phyloP scores from a whole-genome alignment of 495 filamentous ascomycete species.

The Aspergillus olivimuriae region DNA sequence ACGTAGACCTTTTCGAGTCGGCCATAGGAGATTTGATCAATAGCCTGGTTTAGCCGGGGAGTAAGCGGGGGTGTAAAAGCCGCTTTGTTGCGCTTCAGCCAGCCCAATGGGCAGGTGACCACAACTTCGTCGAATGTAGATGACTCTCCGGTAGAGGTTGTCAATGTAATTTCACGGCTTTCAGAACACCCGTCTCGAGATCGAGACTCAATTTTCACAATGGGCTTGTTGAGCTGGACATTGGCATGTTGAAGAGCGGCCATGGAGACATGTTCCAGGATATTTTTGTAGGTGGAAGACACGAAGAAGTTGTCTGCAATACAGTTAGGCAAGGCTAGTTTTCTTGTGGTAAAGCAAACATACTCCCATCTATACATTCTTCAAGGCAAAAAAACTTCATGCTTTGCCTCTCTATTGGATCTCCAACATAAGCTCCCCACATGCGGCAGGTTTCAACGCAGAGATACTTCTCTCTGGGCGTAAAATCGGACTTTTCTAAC shows the following conservation, averaged over 20 bases:
- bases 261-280: slow-evolving; percentile 61
- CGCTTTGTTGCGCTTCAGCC: slow-evolving; percentile 69
- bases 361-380: slow-evolving; percentile 85
- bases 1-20: slow-evolving; percentile 90
- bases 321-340: not conserved
- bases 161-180: slow-evolving; percentile 41
- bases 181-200: slow-evolving; percentile 5
- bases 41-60: slow-evolving; percentile 57
- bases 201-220: slow-evolving; percentile 42
- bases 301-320: slow-evolving; percentile 77
- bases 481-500: slow-evolving; percentile 48
- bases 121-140: slow-evolving; percentile 77
- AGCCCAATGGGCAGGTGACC: slow-evolving; percentile 79
- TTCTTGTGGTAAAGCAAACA: slow-evolving; percentile 16
- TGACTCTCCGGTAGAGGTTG: slow-evolving; percentile 44
- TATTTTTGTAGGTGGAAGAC: slow-evolving; percentile 74
- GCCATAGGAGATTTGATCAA: slow-evolving; percentile 76
- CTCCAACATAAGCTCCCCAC: slow-evolving; percentile 89
- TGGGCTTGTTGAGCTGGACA: slow-evolving; percentile 51
- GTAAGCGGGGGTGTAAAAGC: slow-evolving; percentile 69
- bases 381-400: slow-evolving; percentile 93
- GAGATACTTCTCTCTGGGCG: slow-evolving; percentile 45
- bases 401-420: slow-evolving; percentile 68
- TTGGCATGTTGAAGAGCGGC: slow-evolving; percentile 55
- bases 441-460: slow-evolving; percentile 58